A percentile compares a stretch with the other conserved stretches of the same genome.
phyloP scores from a whole-genome alignment of 805 yeast species.

The Helenozyma rhizophorensis region DNA sequence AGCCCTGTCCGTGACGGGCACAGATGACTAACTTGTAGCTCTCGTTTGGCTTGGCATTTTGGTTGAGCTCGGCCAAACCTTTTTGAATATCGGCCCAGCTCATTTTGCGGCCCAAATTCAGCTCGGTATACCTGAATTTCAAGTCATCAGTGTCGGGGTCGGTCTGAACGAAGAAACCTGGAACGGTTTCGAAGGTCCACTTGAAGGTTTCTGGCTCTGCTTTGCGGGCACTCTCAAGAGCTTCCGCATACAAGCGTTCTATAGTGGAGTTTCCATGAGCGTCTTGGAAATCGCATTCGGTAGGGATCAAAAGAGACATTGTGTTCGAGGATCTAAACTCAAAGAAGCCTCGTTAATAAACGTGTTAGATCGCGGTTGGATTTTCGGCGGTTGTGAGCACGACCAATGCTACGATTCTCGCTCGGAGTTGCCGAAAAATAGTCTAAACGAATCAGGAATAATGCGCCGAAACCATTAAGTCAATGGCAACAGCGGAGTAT shows the following conservation, averaged over 20 bases:
- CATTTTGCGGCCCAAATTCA: constrained; percentile 42
- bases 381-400: too few relatives aligned
- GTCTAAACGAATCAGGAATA: too few relatives aligned
- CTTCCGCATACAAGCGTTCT: constrained; percentile 6
- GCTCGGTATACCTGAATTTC: constrained; percentile 38
- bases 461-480: too few relatives aligned
- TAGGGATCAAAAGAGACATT: constrained; percentile 22
- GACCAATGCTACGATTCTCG: too few relatives aligned
- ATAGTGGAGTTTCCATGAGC: constrained; percentile 18
- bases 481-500: too few relatives aligned
- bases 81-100: constrained; percentile 36
- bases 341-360: too few relatives aligned
- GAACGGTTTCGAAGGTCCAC: constrained; percentile 47
- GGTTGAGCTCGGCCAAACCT: constrained; percentile 33
- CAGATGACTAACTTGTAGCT: constrained; percentile 46
- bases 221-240: constrained; percentile 1
- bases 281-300: constrained; percentile 22
- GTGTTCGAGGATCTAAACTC: too few relatives aligned
- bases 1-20: constrained; percentile 71
- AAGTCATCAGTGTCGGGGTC: constrained; percentile 42
- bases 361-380: too few relatives aligned
- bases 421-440: too few relatives aligned
- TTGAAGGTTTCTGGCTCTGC: constrained; percentile 5
- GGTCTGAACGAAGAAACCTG: constrained; percentile 48
- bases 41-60: constrained; percentile 30